Evolutionary conservation across 306 rosid species (phyloP).

Genomic region (Cicer chorassanicum): DNA sequence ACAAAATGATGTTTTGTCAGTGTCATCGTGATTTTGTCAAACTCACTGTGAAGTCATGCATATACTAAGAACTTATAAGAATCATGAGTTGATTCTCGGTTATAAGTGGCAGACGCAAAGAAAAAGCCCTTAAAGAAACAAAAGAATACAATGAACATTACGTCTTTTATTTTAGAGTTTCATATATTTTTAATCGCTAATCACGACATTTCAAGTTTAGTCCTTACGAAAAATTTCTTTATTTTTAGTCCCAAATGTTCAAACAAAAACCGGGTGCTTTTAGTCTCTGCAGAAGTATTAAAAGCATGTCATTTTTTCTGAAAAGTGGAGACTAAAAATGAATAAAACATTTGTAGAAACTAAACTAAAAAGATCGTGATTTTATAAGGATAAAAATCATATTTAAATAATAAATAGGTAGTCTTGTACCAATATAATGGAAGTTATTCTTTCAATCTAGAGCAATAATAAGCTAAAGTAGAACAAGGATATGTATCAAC

Average conservation of each 20-base stretch:
- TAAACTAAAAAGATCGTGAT: too few relatives aligned
- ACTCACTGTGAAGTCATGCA: too few relatives aligned
- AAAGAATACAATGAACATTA: not conserved
- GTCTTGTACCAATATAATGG: not conserved
- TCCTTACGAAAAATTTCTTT: not conserved
- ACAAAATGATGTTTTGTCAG: too few relatives aligned
- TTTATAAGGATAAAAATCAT: too few relatives aligned
- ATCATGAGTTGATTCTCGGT: not conserved
- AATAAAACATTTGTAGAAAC: too few relatives aligned
- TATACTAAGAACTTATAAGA: too few relatives aligned
- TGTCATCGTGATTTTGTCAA: too few relatives aligned
- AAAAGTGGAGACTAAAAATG: too few relatives aligned
- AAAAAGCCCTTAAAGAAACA: not conserved
- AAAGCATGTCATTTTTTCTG: not conserved
- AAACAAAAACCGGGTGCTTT: not conserved
- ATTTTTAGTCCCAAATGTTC: not conserved
- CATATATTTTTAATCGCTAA: not conserved
- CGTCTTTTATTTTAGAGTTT: not conserved
- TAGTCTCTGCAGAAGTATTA: not conserved
- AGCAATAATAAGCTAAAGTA: conserved; percentile 23
- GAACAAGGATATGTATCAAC: not conserved
- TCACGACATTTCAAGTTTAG: not conserved
- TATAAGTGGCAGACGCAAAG: not conserved
- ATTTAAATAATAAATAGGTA: too few relatives aligned
- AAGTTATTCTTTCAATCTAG: conserved; percentile 14